Evolutionary conservation across 2,329 filamentous ascomycete genomes (phyloP), one percentile per base, ranked within the genome.

Genomic region (Claviceps quebecensis): DNA sequence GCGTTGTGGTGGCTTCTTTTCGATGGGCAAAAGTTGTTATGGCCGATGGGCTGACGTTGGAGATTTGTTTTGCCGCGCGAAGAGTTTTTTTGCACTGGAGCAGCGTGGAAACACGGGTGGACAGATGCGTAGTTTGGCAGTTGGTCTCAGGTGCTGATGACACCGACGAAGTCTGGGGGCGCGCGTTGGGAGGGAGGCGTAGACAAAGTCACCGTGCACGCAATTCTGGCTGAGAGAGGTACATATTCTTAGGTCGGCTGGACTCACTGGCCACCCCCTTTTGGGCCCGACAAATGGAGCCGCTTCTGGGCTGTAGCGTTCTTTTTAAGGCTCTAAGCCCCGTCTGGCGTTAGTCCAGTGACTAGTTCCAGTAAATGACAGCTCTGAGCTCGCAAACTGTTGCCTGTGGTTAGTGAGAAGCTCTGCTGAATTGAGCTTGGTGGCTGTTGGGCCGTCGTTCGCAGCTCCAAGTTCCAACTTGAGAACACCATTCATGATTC

Each of bases 41-140:
- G 59, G 61, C 67, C 61, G 72, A 75, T 72, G 73, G 70, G 69
- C 69, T 76, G 75, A 74, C 73, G 75, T 77, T 76, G 72, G 66
- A 48, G 67, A 68, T 45, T 71, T 70, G 69, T 72, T 76, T 71
- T 69, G 72, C 66, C 71, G 72, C 71, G 69, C 70, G 68, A 68
- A 69, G 70, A 76, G 72, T 76, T 75, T 76, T 76, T 72, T 60
- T 60, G 64, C 61, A 65, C 29, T 34, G 57, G 61, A 8, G 37
- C 52, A 8, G 37, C 52, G 52, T 56, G 57, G 56, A 59, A 41
- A 57, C 55, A 49, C 5, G 16, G 40, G 40, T 22, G 14, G 9
- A 7, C 40, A 43, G 40, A 5, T 43, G 40, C 11, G 40, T 23
- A 14, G 43, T 45, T 45, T 39, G 37, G 37, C 37, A 39, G 29